phyloP scores from a whole-genome alignment of 352 stramenopile genomes.

The Phytopythium cucurbitacearum region DNA sequence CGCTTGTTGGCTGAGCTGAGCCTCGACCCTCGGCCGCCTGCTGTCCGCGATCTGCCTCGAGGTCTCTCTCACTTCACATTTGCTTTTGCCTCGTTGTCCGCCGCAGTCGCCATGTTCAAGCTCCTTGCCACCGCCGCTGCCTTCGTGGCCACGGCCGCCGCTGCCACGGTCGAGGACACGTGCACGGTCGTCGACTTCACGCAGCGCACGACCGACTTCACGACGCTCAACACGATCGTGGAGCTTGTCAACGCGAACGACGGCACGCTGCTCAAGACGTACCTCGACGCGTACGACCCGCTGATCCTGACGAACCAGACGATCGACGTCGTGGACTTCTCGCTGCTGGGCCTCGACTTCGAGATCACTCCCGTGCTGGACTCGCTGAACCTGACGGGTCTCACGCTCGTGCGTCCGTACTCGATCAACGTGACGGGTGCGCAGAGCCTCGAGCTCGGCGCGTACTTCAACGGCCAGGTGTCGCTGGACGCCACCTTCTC shows the following conservation, averaged over 20 bases:
- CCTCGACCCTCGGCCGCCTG: neutral
- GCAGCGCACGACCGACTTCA: slow-evolving; percentile 34
- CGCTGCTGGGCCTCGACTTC: slow-evolving; percentile 47
- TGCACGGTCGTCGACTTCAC: slow-evolving; percentile 38
- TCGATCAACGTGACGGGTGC: slow-evolving; percentile 38
- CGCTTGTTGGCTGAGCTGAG: neutral
- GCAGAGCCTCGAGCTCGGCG: slow-evolving; percentile 32
- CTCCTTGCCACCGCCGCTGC: slow-evolving; percentile 4
- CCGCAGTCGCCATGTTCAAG: slow-evolving; percentile 3
- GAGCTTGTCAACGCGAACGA: slow-evolving; percentile 31
- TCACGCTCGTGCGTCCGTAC: slow-evolving; percentile 39
- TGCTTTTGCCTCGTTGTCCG: neutral
- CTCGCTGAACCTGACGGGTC: slow-evolving; percentile 32
- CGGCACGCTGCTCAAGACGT: slow-evolving; percentile 19
- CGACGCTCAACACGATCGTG: slow-evolving; percentile 38
- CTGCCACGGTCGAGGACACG: slow-evolving; percentile 20
- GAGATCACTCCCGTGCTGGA: slow-evolving; percentile 47
- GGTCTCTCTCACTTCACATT: slow-evolving; percentile 3
- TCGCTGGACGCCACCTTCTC: slow-evolving; percentile 27
- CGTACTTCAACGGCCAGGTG: slow-evolving; percentile 38
- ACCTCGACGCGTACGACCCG: slow-evolving; percentile 28
- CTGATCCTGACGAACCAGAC: slow-evolving; percentile 31
- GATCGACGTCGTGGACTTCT: slow-evolving; percentile 38
- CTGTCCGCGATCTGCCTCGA: too few relatives aligned
- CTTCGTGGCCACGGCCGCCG: slow-evolving; percentile 8